A percentile compares a stretch with the other conserved stretches of the same genome.
Evolutionary conservation across 2,329 filamentous ascomycete species (phyloP).

Genomic region (Phialophora verrucosa): DNA sequence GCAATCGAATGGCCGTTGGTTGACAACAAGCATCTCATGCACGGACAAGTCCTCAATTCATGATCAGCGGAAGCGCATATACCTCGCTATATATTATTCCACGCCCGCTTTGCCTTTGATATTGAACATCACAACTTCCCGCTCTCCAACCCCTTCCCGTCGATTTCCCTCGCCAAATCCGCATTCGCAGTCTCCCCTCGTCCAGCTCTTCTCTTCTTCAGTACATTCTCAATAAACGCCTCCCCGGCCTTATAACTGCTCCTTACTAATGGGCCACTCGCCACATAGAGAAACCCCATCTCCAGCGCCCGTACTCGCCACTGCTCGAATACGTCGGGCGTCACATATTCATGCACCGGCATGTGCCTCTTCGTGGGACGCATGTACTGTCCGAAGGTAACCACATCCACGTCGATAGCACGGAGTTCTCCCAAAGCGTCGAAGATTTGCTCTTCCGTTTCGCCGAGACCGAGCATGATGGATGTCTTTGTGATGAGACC

Average conservation of each 20-base stretch:
- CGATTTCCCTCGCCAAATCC: conserved; percentile 37
- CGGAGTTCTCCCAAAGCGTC: conserved; percentile 80
- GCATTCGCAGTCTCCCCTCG: conserved; percentile 41
- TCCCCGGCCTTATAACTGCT: conserved; percentile 98
- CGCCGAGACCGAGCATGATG: conserved; percentile 93
- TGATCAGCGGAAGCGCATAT: not conserved
- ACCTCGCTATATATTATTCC: not conserved
- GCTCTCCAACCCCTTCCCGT: conserved; percentile 12
- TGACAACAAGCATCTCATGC: conserved; percentile 19
- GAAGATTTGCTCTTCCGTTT: conserved; percentile 85
- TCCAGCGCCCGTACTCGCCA: conserved; percentile 91
- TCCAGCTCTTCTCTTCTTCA: conserved; percentile 71
- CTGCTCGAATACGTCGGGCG: conserved; percentile 85
- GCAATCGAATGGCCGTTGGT: conserved; percentile 18
- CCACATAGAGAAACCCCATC: conserved; percentile 96
- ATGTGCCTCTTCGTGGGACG: conserved; percentile 97
- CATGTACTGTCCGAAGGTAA: conserved; percentile 99
- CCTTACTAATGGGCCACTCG: conserved; percentile 87
- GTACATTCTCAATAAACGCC: conserved; percentile 97
- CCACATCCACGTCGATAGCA: conserved; percentile 82
- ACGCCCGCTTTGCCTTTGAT: not conserved
- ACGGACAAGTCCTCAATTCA: not conserved
- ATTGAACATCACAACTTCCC: conserved; percentile 12
- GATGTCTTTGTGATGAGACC: conserved; percentile 97
- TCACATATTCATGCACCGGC: conserved; percentile 94